These are phyloP conservation scores for Simplicillium aogashimaense DNA, from an alignment of 2,329 filamentous ascomycete species.

Conservation along the genomic window DNA sequence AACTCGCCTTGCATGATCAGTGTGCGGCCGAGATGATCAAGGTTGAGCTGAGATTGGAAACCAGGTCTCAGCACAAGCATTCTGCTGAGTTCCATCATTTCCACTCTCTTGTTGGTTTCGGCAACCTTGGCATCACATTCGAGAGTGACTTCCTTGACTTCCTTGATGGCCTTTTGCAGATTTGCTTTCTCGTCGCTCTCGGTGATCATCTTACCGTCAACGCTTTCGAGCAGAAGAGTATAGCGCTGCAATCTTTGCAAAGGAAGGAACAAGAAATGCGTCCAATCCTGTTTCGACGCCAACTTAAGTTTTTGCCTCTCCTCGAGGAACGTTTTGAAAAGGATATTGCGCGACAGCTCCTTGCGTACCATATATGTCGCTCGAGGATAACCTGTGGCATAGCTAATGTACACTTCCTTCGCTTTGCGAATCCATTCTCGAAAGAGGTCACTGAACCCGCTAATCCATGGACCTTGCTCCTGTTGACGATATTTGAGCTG, in stretches of 20 bases:
- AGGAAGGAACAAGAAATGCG: slow-evolving; percentile 85
- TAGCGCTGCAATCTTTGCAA: slow-evolving; percentile 91
- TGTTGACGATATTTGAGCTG: slow-evolving; percentile 95
- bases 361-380: slow-evolving; percentile 76
- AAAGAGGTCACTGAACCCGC: slow-evolving; percentile 94
- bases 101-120: slow-evolving; percentile 84
- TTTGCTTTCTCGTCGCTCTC: slow-evolving; percentile 89
- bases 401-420: slow-evolving; percentile 79
- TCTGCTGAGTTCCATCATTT: slow-evolving; percentile 71
- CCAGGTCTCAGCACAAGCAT: slow-evolving; percentile 80
- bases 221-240: slow-evolving; percentile 69
- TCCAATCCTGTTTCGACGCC: slow-evolving; percentile 81
- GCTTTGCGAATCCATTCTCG: slow-evolving; percentile 97
- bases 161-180: slow-evolving; percentile 72
- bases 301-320: slow-evolving; percentile 67
- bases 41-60: slow-evolving; percentile 81
- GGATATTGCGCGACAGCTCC: slow-evolving; percentile 73
- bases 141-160: slow-evolving; percentile 79
- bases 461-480: slow-evolving; percentile 91
- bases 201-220: slow-evolving; percentile 71
- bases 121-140: slow-evolving; percentile 91
- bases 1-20: slow-evolving; percentile 84
- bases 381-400: slow-evolving; percentile 77
- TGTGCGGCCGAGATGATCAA: slow-evolving; percentile 88
- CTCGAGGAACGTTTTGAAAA: slow-evolving; percentile 81